These are phyloP conservation scores for Penicillium sp. DNA, from an alignment of 2,329 filamentous ascomycete genomes.

Conservation along the genomic window DNA sequence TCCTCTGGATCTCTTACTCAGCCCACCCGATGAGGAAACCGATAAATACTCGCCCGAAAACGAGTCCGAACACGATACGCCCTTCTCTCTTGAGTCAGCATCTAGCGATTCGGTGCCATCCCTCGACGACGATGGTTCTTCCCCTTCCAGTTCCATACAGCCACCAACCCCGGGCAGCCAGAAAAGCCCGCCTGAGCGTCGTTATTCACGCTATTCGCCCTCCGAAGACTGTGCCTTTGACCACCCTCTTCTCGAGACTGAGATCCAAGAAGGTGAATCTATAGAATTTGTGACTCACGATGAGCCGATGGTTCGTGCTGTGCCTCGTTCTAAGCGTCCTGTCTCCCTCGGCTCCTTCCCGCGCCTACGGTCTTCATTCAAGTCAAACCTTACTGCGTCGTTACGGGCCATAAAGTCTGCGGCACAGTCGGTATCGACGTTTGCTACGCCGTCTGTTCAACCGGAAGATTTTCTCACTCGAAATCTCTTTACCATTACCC, in stretches of 20 bases:
- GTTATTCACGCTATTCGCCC: constrained; percentile 53
- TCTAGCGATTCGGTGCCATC: constrained; percentile 64
- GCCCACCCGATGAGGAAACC: constrained; percentile 55
- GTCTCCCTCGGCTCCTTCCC: constrained; percentile 40
- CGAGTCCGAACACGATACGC: constrained; percentile 50
- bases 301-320: constrained; percentile 16
- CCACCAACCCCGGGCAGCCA: constrained; percentile 49
- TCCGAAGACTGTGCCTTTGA: constrained; percentile 61
- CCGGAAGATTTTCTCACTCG: constrained; percentile 65
- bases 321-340: constrained; percentile 23
- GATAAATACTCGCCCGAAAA: constrained; percentile 46
- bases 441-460: constrained; percentile 56
- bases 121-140: constrained; percentile 55
- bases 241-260: constrained; percentile 59
- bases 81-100: constrained; percentile 53
- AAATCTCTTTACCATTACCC: constrained; percentile 60
- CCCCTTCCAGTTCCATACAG: constrained; percentile 49
- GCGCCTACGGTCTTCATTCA: constrained; percentile 57
- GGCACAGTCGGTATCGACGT: constrained; percentile 64
- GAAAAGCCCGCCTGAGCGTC: constrained; percentile 43
- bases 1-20: constrained; percentile 60
- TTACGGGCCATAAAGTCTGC: constrained; percentile 65
- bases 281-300: constrained; percentile 25
- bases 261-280: constrained; percentile 24
- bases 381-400: constrained; percentile 67